Evolutionary conservation across 2,329 filamentous ascomycete genomes (phyloP).

Genomic region (Aschersonia sp.): DNA sequence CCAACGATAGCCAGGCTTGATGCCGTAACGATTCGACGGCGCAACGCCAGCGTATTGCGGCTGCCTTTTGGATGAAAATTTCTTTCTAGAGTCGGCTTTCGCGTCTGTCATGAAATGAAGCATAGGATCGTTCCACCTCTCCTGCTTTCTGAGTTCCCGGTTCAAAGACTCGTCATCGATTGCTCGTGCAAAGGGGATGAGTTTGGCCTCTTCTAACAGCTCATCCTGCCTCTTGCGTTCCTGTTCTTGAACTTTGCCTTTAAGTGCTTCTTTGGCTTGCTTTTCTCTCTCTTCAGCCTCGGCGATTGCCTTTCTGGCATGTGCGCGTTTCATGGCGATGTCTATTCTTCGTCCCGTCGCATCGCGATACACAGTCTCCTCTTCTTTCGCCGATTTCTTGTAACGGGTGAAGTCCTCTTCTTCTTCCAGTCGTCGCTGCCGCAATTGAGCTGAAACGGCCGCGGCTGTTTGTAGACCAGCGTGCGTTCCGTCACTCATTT

Average conservation of each 20-base stretch:
- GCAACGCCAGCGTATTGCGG: conserved; percentile 68
- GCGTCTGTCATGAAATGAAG: conserved; percentile 55
- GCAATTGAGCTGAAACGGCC: conserved; percentile 56
- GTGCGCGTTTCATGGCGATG: conserved; percentile 76
- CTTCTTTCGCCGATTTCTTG: conserved; percentile 30
- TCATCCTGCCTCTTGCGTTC: conserved; percentile 51
- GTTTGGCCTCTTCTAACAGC: conserved; percentile 64
- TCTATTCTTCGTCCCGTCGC: conserved; percentile 92
- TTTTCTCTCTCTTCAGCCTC: conserved; percentile 62
- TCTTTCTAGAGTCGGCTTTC: conserved; percentile 16
- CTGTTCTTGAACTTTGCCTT: conserved; percentile 72
- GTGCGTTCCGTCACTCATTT: conserved; percentile 78
- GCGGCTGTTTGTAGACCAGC: conserved; percentile 78
- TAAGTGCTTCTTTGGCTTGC: conserved; percentile 54
- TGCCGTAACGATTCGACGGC: conserved; percentile 85
- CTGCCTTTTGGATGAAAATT: conserved; percentile 6
- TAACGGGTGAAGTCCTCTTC: conserved; percentile 31
- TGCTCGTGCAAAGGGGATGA: conserved; percentile 64
- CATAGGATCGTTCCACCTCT: conserved; percentile 92
- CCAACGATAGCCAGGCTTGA: conserved; percentile 85
- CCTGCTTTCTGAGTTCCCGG: conserved; percentile 57
- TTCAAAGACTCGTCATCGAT: conserved; percentile 85
- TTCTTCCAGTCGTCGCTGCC: conserved; percentile 53
- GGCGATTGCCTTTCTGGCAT: conserved; percentile 50
- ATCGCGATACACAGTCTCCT: conserved; percentile 89